A percentile compares a stretch with the other conserved stretches of the same genome.
Evolutionary conservation across 805 yeast species (phyloP).

Genomic region (Saturnispora sanitii): DNA sequence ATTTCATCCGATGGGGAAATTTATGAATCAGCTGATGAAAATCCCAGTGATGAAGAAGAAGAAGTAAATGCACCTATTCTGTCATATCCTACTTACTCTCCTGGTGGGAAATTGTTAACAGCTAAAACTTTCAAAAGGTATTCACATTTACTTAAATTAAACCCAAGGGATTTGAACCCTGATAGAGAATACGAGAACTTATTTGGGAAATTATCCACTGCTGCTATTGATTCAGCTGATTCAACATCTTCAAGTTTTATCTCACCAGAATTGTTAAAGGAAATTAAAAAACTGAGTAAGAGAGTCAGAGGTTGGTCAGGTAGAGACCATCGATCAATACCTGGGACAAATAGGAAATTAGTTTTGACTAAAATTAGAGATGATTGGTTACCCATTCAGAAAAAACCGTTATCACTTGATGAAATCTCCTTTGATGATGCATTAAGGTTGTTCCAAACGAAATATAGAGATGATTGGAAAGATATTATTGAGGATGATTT

Average conservation of each 20-base stretch:
- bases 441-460: constrained; percentile 26
- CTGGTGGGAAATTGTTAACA: constrained; percentile 35
- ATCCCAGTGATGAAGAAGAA: constrained; percentile 19
- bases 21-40: constrained; percentile 28
- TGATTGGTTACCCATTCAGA: constrained; percentile 67
- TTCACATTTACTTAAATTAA: constrained; percentile 34
- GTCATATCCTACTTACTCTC: constrained; percentile 19
- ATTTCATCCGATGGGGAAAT: constrained; percentile 23
- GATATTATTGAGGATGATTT: constrained; percentile 38
- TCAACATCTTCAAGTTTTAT: constrained; percentile 61
- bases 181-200: constrained; percentile 62
- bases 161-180: constrained; percentile 53
- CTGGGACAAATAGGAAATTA: constrained; percentile 63
- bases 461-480: constrained; percentile 34
- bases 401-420: constrained; percentile 53
- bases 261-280: constrained; percentile 58
- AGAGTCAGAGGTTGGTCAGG: constrained; percentile 83
- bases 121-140: constrained; percentile 32
- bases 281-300: constrained; percentile 46
- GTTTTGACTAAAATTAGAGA: constrained; percentile 63
- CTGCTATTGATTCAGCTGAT: constrained; percentile 66
- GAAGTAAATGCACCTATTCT: constrained; percentile 3
- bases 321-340: constrained; percentile 58
- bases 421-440: constrained; percentile 36
- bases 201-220: constrained; percentile 62